phyloP scores from a whole-genome alignment of 1,284 basidiomycete species.

The Tilletia horrida region DNA sequence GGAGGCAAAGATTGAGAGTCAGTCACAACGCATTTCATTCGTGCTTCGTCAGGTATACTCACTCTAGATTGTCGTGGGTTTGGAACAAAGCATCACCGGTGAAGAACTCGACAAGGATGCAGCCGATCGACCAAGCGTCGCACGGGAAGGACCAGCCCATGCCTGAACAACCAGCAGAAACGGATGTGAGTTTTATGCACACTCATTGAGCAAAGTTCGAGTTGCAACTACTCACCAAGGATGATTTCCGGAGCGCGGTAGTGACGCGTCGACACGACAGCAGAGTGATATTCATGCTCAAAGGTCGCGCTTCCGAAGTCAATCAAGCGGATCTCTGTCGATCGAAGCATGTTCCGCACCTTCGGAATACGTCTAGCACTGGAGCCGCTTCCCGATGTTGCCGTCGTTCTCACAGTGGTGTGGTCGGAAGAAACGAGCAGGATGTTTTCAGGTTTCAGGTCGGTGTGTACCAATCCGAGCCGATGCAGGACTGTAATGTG shows the following conservation, averaged over 20 bases:
- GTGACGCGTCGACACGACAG: conserved; percentile 94
- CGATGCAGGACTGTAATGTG: conserved; percentile 70
- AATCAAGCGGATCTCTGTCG: conserved; percentile 91
- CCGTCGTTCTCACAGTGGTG: conserved; percentile 41
- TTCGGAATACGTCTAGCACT: conserved; percentile 53
- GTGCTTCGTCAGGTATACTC: not conserved
- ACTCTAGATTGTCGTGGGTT: conserved; percentile 94
- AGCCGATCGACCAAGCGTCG: conserved; percentile 96
- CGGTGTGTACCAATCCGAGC: conserved; percentile 89
- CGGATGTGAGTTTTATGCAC: conserved; percentile 51
- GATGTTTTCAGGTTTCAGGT: conserved; percentile 84
- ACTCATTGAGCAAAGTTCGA: not conserved
- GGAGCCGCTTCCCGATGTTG: conserved; percentile 31
- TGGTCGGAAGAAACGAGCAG: conserved; percentile 84
- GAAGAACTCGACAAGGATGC: conserved; percentile 97
- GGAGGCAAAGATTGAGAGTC: not conserved
- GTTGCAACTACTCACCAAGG: conserved; percentile 65
- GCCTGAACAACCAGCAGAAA: conserved; percentile 48
- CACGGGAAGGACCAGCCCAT: conserved; percentile 98
- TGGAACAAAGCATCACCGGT: conserved; percentile 97
- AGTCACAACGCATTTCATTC: not conserved
- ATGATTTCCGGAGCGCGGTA: conserved; percentile 99
- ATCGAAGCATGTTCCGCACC: conserved; percentile 71
- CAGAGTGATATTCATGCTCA: conserved; percentile 95
- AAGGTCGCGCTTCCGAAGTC: conserved; percentile 99